phyloP scores from a whole-genome alignment of 805 yeast species.

The Yamadazyma kitorensis region DNA sequence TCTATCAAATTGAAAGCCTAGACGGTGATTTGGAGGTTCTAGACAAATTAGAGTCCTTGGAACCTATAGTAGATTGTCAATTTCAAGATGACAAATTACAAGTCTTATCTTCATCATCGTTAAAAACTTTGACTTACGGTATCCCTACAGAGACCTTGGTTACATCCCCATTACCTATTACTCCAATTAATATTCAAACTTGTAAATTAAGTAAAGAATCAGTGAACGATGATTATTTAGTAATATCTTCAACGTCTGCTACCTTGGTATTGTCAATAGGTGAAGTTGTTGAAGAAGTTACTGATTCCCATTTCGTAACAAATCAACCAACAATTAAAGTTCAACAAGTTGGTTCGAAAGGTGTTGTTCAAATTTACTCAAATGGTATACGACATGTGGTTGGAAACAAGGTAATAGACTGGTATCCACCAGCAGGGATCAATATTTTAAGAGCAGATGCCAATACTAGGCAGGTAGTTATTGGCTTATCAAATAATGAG shows the following conservation, averaged over 20 bases:
- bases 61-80: constrained; percentile 8
- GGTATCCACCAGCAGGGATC: constrained; percentile 83
- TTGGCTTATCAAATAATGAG: constrained; percentile 72
- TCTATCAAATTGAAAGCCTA: constrained; percentile 77
- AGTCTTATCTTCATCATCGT: constrained; percentile 13
- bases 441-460: constrained; percentile 57
- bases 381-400: constrained; percentile 62
- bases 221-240: constrained; percentile 57
- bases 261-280: constrained; percentile 77
- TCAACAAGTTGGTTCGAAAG: constrained; percentile 59
- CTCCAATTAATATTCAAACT: constrained; percentile 62
- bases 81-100: constrained; percentile 21
- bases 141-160: constrained; percentile 61
- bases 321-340: constrained; percentile 64
- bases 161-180: constrained; percentile 69
- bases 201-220: constrained; percentile 47
- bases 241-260: constrained; percentile 55
- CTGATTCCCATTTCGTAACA: constrained; percentile 58
- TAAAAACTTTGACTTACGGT: constrained; percentile 55
- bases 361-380: constrained; percentile 70
- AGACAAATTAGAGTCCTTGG: constrained; percentile 13
- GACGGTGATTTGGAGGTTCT: constrained; percentile 43
- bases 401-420: constrained; percentile 46
- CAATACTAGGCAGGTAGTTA: constrained; percentile 63
- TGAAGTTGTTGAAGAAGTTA: constrained; percentile 74